Conservation (phyloP, 1,284 basidiomycete genomes). For the Neotropicomus parvogracilis region DNA sequence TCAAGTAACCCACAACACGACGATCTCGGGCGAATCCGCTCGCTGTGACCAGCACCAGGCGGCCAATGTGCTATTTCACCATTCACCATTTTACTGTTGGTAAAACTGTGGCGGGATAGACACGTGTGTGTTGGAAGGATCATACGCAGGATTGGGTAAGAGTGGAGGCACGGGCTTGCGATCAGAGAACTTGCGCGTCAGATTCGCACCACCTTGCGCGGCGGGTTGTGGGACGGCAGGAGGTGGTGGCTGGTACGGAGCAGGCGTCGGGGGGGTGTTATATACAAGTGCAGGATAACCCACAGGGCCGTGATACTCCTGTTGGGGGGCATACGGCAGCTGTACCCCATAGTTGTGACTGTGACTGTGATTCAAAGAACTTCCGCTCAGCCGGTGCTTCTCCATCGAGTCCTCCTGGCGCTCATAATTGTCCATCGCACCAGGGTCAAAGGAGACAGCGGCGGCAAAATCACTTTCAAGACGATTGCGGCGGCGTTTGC, state of each 20-base stretch:
- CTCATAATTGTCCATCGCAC: slow-evolving; percentile 31
- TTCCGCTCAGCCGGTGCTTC: slow-evolving; percentile 37
- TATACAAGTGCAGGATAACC: slow-evolving; percentile 16
- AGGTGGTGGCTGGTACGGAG: slow-evolving; percentile 14
- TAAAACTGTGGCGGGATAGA: slow-evolving; percentile 22
- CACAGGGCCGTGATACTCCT: slow-evolving; percentile 19
- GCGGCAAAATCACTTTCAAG: slow-evolving; percentile 40
- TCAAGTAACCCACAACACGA: slow-evolving; percentile 12
- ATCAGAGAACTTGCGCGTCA: slow-evolving; percentile 33
- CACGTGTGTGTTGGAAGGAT: slow-evolving; percentile 23
- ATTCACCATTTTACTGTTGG: slow-evolving; percentile 4
- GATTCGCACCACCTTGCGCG: slow-evolving; percentile 27
- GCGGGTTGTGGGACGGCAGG: slow-evolving; percentile 12
- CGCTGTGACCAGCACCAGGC: slow-evolving; percentile 5
- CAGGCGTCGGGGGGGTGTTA: slow-evolving; percentile 1
- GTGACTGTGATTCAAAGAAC: slow-evolving; percentile 34
- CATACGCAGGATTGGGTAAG: slow-evolving; percentile 21
- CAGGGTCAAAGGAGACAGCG: slow-evolving; percentile 55
- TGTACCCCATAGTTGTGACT: slow-evolving; percentile 19
- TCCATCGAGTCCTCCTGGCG: slow-evolving; percentile 29
- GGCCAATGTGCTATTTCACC: background rate
- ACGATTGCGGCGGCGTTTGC: slow-evolving; percentile 45
- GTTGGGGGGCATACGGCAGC: slow-evolving; percentile 18
- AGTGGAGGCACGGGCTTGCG: slow-evolving; percentile 35
- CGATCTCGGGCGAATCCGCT: background rate